Evolutionary conservation across 306 rosid species (phyloP).

Genomic region (Fragaria nilgerrensis): DNA sequence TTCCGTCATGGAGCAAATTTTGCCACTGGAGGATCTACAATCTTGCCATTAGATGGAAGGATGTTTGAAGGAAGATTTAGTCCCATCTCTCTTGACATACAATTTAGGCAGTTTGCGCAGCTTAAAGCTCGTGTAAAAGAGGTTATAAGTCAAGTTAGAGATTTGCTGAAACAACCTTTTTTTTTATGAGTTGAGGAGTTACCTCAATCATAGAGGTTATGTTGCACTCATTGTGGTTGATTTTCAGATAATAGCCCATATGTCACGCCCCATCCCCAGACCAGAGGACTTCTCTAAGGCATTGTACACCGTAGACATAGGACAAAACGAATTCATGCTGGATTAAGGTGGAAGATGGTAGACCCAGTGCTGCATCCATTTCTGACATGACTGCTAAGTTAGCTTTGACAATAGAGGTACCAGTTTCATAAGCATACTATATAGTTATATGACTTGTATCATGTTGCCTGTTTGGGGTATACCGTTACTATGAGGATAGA

Average conservation of each 20-base stretch:
- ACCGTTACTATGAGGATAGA: neutral
- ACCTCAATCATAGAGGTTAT: neutral
- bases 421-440: neutral
- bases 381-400: neutral
- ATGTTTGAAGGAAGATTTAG: slow-evolving; percentile 22
- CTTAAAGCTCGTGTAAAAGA: slow-evolving; percentile 20
- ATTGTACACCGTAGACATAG: slow-evolving; percentile 25
- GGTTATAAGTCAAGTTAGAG: slow-evolving; percentile 6
- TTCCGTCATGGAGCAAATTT: slow-evolving; percentile 22
- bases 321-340: slow-evolving; percentile 25
- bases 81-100: slow-evolving; percentile 22
- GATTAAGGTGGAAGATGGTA: slow-evolving; percentile 1
- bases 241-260: slow-evolving; percentile 16
- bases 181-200: neutral
- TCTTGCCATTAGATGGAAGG: slow-evolving; percentile 15
- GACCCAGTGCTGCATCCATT: slow-evolving; percentile 21
- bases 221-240: neutral
- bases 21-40: slow-evolving; percentile 27
- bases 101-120: slow-evolving; percentile 22
- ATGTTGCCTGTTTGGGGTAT: neutral
- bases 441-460: neutral
- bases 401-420: slow-evolving; percentile 19
- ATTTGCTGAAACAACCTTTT: neutral
- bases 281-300: slow-evolving; percentile 24
- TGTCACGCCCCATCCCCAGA: neutral